Evolutionary conservation across 2,329 filamentous ascomycete species (phyloP).

Genomic region (Cryphonectria parasitica): DNA sequence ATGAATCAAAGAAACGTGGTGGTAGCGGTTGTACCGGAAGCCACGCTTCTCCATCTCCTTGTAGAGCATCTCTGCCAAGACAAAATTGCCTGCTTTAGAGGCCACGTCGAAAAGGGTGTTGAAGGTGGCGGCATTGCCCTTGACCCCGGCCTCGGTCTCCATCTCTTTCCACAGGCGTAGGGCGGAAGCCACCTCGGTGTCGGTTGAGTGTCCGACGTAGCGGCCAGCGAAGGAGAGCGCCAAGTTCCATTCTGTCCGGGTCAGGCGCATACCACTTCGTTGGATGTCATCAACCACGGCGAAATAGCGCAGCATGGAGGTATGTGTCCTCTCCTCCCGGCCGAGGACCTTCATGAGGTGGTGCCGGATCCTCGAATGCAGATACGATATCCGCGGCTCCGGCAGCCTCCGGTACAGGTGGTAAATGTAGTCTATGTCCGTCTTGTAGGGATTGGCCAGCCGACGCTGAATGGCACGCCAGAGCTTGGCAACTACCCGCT

Average conservation of each 20-base stretch:
- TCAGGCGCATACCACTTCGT: conserved; percentile 70
- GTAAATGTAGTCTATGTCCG: conserved; percentile 51
- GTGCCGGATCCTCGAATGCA: conserved; percentile 59
- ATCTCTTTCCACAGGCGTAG: conserved; percentile 86
- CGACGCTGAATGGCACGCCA: conserved; percentile 45
- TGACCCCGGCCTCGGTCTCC: conserved; percentile 71
- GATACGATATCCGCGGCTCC: conserved; percentile 54
- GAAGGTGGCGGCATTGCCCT: conserved; percentile 79
- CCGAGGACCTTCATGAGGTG: conserved; percentile 71
- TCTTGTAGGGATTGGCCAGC: conserved; percentile 45
- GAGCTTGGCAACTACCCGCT: conserved; percentile 44
- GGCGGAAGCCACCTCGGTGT: conserved; percentile 67
- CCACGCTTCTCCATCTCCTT: conserved; percentile 76
- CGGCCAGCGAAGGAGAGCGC: conserved; percentile 80
- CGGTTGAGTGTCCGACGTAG: conserved; percentile 63
- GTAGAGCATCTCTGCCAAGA: conserved; percentile 82
- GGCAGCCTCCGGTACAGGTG: conserved; percentile 54
- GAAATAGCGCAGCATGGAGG: conserved; percentile 80
- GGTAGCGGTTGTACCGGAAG: conserved; percentile 74
- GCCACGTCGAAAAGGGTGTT: conserved; percentile 91
- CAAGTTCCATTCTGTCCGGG: conserved; percentile 75
- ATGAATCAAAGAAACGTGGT: conserved; percentile 80
- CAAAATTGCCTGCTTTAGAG: conserved; percentile 81
- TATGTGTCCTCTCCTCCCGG: conserved; percentile 59
- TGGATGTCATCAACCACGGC: conserved; percentile 83